Base-by-base conservation (phyloP, 495 filamentous ascomycete species). In the Penicillium simplicissimum region DNA sequence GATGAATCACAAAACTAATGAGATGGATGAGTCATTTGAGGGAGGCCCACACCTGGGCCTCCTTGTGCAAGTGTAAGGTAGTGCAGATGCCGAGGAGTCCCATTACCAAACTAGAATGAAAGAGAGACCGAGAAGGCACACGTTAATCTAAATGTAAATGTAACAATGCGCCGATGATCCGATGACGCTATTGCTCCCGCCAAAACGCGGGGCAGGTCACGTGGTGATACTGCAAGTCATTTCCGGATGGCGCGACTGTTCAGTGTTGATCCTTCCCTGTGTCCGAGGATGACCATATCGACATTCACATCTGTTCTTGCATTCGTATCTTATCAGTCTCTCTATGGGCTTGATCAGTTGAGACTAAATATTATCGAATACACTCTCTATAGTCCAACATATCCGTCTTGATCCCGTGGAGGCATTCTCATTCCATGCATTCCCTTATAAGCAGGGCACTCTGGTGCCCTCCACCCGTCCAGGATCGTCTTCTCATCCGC, bases 341-440 rank as follows among this genome's bases (percentile, higher is more conserved):
- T 31, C 13, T 4, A 11, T 17, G 21, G 9, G 45, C 17, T 8
- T 52, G 48, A 34, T 19, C 13, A 13, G n/a, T 28, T 3, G 8
- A n/a, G 11, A 8, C 15, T 19, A 25, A 13, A 14, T 23, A n/a
- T 19, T 31, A 43, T 43, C 17, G 33, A 38, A 13, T 21, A 6
- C 13, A 53, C 7, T 31, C 25, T 33, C 37, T 34, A 79, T 4
- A 76, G 37, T 8, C 76, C 76, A 59, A 71, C 66, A 61, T 73
- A 69, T 25, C 69, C 66, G 47, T 76, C 74, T 11, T 68, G 52
- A 9, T 71, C 68, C 4, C 74, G 67, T 9, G 59, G 14, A 10
- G 78, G 78, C 76, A 81, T 77, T 34, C 55, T 75, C 76, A 93
- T 81, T 1, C 89, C 90, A 69, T 93, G 90, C 67, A 83, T 73